phyloP scores from a whole-genome alignment of 169 alveolate genomes.

The Cryptosporidium baileyi region DNA sequence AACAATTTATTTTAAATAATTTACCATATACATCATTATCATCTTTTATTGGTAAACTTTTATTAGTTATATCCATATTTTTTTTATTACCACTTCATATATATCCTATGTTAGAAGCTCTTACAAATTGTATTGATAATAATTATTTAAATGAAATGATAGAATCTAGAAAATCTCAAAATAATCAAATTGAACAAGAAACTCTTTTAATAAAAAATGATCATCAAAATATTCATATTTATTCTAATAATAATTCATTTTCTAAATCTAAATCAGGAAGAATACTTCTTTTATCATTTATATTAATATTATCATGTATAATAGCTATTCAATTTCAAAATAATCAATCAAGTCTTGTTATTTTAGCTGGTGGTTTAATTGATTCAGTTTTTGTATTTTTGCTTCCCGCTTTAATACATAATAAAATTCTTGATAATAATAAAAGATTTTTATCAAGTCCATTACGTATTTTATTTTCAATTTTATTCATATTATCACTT shows the following conservation, averaged over 20 bases:
- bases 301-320: constrained; percentile 11
- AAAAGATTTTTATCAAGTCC: constrained; percentile 28
- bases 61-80: constrained; percentile 23
- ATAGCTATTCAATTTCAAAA: background rate
- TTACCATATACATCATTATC: background rate
- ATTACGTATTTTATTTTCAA: background rate
- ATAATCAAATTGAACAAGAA: background rate
- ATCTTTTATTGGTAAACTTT: background rate
- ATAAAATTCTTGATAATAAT: background rate
- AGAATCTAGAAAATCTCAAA: background rate
- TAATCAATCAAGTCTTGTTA: background rate
- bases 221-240: background rate
- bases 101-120: constrained; percentile 60
- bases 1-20: constrained; percentile 15
- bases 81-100: constrained; percentile 48
- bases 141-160: background rate
- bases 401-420: constrained; percentile 50
- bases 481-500: constrained; percentile 7
- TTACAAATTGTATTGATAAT: constrained; percentile 37
- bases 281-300: constrained; percentile 1
- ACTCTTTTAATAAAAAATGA: background rate
- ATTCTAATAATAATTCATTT: background rate
- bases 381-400: constrained; percentile 56
- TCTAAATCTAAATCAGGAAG: constrained; percentile 47
- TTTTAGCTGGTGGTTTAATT: constrained; percentile 53